A percentile compares a stretch with the other conserved stretches of the same genome.
Evolutionary conservation across 148 eudicot genomes (phyloP).

Genomic region (Persicaria tinctoria): DNA sequence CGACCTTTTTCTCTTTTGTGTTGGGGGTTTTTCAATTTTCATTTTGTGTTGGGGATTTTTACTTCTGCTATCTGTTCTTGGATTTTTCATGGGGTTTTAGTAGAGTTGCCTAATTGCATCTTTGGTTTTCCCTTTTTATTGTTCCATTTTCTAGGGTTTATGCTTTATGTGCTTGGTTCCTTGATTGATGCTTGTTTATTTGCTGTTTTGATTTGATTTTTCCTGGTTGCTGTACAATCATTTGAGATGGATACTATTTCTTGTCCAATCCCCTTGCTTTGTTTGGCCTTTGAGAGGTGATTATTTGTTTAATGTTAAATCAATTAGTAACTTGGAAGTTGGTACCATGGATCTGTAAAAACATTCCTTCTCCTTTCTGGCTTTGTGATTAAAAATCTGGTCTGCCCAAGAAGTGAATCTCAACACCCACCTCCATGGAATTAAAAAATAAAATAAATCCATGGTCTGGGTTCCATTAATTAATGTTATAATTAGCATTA

Average conservation of each 20-base stretch:
- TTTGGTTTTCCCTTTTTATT: background rate
- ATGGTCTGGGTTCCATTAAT: constrained; percentile 7
- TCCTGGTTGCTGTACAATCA: background rate
- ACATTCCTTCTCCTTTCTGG: constrained; percentile 1
- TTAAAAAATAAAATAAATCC: background rate
- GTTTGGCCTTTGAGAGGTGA: background rate
- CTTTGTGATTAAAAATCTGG: background rate
- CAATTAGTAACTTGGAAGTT: constrained; percentile 4
- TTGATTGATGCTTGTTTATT: background rate
- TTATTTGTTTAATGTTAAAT: background rate
- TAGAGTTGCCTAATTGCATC: background rate
- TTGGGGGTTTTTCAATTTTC: background rate
- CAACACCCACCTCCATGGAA: constrained; percentile 12
- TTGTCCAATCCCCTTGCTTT: background rate
- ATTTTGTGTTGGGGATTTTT: too few species aligned
- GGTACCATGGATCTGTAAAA: constrained; percentile 6
- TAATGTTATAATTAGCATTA: background rate
- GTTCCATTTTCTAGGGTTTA: background rate
- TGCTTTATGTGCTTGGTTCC: background rate
- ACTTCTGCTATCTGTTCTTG: background rate
- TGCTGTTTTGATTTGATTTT: background rate
- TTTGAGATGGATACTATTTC: background rate
- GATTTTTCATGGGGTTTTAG: background rate
- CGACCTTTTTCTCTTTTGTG: background rate
- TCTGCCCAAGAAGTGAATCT: constrained; percentile 14